Base-by-base conservation (phyloP, 495 filamentous ascomycete species). In the Tuber aestivum region DNA sequence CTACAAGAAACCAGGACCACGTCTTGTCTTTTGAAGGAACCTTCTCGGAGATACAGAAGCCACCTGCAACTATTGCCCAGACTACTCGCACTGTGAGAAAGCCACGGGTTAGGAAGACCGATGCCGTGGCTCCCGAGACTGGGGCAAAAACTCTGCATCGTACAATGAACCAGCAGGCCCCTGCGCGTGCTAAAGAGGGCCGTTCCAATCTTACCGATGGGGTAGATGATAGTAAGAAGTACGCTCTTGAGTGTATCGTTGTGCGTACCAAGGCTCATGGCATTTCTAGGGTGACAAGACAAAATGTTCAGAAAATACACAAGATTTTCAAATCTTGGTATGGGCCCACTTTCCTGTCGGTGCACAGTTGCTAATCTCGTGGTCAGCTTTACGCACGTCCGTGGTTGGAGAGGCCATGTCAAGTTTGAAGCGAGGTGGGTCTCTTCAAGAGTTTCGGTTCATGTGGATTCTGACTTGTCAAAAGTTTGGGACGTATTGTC, bases 401-500 rank as follows among this genome's bases (percentile, higher is more conserved):
- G 79, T 73, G 71, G 72, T 41, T 77, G 75, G 78, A 80, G 69
- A 38, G 75, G 78, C n/a, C 76, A 70, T 41, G 72, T 81, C 72
- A 81, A 40, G 41, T 81, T 81, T 71, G 79, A 81, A 70, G 69
- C 72, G 20, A 78, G 65, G 79, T 81, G 68, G 56, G 75, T 70
- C 70, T 42, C 20, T 50, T 48, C 38, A 38, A 6, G 50, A 32
- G 7, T 72, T 18, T 50, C 71, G 37, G 37, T 41, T 45, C 68
- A 32, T 18, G 8, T 32, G 45, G n/a, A 41, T 72, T 4, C 74
- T 76, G 27, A 80, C 41, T 68, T 48, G 20, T 38, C 23, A 32
- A 80, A 80, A 81, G 79, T n/a, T 42, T 81, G 61, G 79, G 79
- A 16, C 79, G 79, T 56, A 71, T 81, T 12, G 70, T 81, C 32